Percentiles rank a stretch among this genome's conserved stretches.
These are phyloP conservation scores for Naegleria gruberi DNA, from an alignment of 208 protist species.

Conservation along the genomic window DNA sequence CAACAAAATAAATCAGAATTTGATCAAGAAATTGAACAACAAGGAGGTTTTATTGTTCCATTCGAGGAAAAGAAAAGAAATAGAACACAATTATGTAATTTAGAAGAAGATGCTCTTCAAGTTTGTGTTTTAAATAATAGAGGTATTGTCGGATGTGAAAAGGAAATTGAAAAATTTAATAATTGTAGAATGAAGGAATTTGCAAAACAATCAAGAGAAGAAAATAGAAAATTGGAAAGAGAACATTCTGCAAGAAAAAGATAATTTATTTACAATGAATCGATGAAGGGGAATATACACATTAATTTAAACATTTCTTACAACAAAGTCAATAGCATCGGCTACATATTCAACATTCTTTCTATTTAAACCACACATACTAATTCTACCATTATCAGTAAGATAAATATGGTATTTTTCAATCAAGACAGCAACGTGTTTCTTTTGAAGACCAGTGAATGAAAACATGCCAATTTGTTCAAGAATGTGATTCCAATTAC, in stretches of 20 bases:
- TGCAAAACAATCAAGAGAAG: background rate
- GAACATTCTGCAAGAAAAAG: background rate
- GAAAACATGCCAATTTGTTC: slow-evolving; percentile 77
- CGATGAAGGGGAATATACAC: no score
- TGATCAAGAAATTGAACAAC: background rate
- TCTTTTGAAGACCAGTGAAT: slow-evolving; percentile 49
- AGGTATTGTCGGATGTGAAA: background rate
- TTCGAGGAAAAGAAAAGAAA: background rate
- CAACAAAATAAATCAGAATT: background rate
- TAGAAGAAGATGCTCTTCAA: background rate
- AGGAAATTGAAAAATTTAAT: background rate
- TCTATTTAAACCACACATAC: slow-evolving; percentile 27
- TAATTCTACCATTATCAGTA: slow-evolving; percentile 17
- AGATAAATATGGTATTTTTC: slow-evolving; percentile 22
- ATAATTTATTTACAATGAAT: background rate
- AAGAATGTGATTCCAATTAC: slow-evolving; percentile 57
- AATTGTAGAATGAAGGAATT: background rate
- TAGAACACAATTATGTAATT: background rate
- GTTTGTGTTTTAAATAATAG: background rate
- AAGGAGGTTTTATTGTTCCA: background rate
- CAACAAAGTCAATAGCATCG: slow-evolving; percentile 53
- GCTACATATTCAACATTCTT: slow-evolving; percentile 64
- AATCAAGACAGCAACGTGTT: slow-evolving; percentile 22
- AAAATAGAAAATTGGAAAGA: background rate
- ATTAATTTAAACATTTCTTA: background rate